Conservation (phyloP, 306 rosid genomes). For the Sphenostylis stenocarpa region DNA sequence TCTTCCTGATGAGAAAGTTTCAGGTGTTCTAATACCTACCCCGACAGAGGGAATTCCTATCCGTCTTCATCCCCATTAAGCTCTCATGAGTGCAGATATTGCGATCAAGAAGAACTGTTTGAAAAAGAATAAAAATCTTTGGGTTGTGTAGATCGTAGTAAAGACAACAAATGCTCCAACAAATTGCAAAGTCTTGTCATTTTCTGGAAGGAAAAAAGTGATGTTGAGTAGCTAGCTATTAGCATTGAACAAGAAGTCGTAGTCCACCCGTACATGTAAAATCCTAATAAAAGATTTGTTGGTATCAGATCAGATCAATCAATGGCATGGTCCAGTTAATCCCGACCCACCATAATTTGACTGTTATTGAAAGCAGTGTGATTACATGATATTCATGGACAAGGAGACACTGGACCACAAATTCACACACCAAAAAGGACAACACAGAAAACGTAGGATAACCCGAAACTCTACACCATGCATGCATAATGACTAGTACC, state of each 20-base stretch:
- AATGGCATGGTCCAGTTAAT: background rate
- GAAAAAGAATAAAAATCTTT: background rate
- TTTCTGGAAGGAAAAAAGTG: background rate
- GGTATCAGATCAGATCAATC: background rate
- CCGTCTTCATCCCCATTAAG: conserved; percentile 18
- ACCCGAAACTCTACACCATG: background rate
- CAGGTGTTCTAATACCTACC: conserved; percentile 4
- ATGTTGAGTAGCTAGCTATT: background rate
- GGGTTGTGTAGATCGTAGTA: background rate
- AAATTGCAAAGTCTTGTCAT: conserved; percentile 5
- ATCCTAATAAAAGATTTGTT: background rate
- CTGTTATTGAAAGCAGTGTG: conserved; percentile 1
- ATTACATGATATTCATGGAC: background rate
- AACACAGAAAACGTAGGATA: background rate
- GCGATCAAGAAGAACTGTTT: background rate
- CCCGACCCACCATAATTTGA: background rate
- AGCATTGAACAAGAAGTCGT: background rate
- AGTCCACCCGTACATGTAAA: background rate
- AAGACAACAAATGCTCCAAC: background rate
- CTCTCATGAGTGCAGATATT: background rate
- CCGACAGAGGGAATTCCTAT: conserved; percentile 39
- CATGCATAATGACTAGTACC: background rate
- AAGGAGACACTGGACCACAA: conserved; percentile 35
- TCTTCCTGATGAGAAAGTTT: conserved; percentile 31
- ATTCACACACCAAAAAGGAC: conserved; percentile 18